Conservation (phyloP, 2,329 filamentous ascomycete species). For the Neonectria faginata region DNA sequence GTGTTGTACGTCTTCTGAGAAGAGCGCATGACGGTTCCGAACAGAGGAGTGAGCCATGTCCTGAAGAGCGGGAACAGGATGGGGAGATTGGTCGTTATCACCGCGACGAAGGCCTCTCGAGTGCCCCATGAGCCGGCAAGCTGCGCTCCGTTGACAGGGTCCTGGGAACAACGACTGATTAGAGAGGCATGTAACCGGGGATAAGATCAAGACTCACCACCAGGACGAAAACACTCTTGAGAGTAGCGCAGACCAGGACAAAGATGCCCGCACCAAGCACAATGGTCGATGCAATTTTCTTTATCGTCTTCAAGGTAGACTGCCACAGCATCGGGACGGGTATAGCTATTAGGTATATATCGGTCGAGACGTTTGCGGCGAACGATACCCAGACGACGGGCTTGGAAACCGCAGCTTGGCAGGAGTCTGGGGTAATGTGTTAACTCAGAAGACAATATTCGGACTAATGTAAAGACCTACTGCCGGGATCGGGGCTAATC, state of each 20-base stretch:
- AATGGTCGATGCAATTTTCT: constrained; percentile 53
- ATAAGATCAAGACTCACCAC: constrained; percentile 42
- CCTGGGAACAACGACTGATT: constrained; percentile 39
- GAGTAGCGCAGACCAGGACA: constrained; percentile 52
- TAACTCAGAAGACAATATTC: neutral
- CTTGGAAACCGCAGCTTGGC: constrained; percentile 61
- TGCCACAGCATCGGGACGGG: constrained; percentile 63
- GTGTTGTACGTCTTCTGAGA: constrained; percentile 53
- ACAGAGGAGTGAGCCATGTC: constrained; percentile 51
- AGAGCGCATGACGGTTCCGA: constrained; percentile 49
- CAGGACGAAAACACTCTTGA: constrained; percentile 54
- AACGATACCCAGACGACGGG: constrained; percentile 64
- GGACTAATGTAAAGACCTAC: constrained; percentile 49
- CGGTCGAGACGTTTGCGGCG: constrained; percentile 64
- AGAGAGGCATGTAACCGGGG: neutral
- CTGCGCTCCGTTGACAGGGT: constrained; percentile 53
- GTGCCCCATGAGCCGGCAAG: constrained; percentile 54
- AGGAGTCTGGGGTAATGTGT: constrained; percentile 51
- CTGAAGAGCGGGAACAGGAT: constrained; percentile 58
- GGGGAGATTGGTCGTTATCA: constrained; percentile 55
- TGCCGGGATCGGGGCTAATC: constrained; percentile 67
- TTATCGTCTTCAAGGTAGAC: constrained; percentile 48
- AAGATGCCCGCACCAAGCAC: constrained; percentile 56
- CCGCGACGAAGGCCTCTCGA: constrained; percentile 56
- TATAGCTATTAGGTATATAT: constrained; percentile 68